Evolutionary conservation across 2,329 filamentous ascomycete genomes (phyloP).

Genomic region (Fusarium tricinctum): DNA sequence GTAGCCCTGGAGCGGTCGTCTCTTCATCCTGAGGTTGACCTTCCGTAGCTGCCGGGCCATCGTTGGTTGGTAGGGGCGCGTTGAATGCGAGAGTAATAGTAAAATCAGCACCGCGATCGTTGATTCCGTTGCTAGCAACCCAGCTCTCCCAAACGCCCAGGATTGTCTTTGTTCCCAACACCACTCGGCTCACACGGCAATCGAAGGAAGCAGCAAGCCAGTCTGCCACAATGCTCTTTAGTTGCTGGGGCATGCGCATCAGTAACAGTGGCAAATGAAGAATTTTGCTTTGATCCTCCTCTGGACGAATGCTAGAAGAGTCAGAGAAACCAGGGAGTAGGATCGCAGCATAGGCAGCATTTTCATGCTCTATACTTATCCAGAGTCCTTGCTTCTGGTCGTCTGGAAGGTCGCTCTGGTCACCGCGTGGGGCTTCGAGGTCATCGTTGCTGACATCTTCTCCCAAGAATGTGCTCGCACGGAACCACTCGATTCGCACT

Average conservation of each 20-base stretch:
- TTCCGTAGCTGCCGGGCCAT: slow-evolving; percentile 13
- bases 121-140: slow-evolving; percentile 58
- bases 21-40: slow-evolving; percentile 37
- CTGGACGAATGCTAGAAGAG: background rate
- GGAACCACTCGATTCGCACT: slow-evolving; percentile 65
- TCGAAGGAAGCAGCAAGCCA: slow-evolving; percentile 70
- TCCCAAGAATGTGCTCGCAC: slow-evolving; percentile 52
- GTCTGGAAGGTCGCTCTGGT: slow-evolving; percentile 42
- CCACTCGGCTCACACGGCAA: slow-evolving; percentile 66
- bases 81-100: slow-evolving; percentile 67
- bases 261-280: slow-evolving; percentile 66
- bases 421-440: slow-evolving; percentile 20
- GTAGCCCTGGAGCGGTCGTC: slow-evolving; percentile 50
- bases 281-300: slow-evolving; percentile 53
- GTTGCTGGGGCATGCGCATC: slow-evolving; percentile 67
- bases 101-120: slow-evolving; percentile 59
- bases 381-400: slow-evolving; percentile 55
- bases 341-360: slow-evolving; percentile 64
- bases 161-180: slow-evolving; percentile 65
- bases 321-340: slow-evolving; percentile 59
- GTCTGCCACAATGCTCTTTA: slow-evolving; percentile 64
- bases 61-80: slow-evolving; percentile 51
- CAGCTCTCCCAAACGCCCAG: slow-evolving; percentile 66
- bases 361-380: slow-evolving; percentile 68
- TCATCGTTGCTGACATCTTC: slow-evolving; percentile 44